Conservation (phyloP, 2,329 filamentous ascomycete species). For the Talaromyces sp. region DNA sequence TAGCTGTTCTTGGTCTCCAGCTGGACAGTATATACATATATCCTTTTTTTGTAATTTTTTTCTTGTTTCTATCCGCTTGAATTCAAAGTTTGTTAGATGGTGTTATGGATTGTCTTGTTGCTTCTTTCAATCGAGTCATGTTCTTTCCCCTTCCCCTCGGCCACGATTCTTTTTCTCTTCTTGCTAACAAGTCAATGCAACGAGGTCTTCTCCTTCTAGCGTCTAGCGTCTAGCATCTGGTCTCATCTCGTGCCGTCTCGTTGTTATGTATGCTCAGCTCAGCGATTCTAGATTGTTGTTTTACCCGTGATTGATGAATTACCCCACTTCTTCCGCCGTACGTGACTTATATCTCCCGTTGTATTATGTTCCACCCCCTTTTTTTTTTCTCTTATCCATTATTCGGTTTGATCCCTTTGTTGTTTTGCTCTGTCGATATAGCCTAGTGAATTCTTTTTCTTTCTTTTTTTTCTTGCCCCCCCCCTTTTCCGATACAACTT, state of each 20-base stretch:
- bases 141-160: not conserved
- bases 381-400: too few relatives aligned
- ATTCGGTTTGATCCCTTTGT: too few relatives aligned
- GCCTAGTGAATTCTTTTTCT: too few relatives aligned
- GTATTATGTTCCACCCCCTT: not conserved
- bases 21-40: constrained; percentile 7
- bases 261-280: not conserved
- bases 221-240: constrained; percentile 6
- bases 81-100: constrained; percentile 6
- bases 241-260: not conserved
- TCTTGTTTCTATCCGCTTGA: not conserved
- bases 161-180: constrained; percentile 4
- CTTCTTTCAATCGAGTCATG: not conserved
- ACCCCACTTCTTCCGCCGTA: not conserved
- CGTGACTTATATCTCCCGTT: not conserved
- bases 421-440: too few relatives aligned
- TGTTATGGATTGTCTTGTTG: constrained; percentile 5
- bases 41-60: constrained; percentile 7
- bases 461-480: too few relatives aligned
- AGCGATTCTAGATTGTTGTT: constrained; percentile 3
- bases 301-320: not conserved
- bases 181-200: constrained; percentile 4
- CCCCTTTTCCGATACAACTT: too few relatives aligned
- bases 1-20: constrained; percentile 46
- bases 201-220: constrained; percentile 11